Evolutionary conservation across 2,329 filamentous ascomycete species (phyloP), one percentile per base, ranked within the genome.

Genomic region (Lachnellula subtilissima): DNA sequence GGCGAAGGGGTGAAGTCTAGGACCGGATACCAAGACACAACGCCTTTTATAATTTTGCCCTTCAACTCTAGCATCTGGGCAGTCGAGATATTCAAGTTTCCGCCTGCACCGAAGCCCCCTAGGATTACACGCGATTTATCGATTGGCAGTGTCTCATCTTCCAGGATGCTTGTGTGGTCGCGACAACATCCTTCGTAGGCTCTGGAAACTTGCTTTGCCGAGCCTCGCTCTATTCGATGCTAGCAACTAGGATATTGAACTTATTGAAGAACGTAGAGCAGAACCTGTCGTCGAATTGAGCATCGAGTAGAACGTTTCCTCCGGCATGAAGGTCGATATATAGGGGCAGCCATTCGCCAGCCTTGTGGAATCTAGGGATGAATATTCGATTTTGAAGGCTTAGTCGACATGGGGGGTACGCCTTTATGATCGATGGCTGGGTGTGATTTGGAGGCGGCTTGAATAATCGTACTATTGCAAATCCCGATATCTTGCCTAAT

Each of bases 251-350:
- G 55, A 76, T 69, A 51, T 65, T 63, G 52, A 75, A 70, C 1
- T 65, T 59, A 50, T 73, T 67, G 23, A 77, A 70, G 59, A 78
- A 78, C 54, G 62, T 59, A 40, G 66, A 66, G 65, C 76, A 79
- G 70, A 78, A 78, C n/a, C 62, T 61, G 65, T 80, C 77, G 61
- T 79, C 76, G 45, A 75, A 66, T 48, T 67, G 56, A 0, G 78
- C 72, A 19, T 72, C 63, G 65, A 75, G 73, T 45, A 81, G 28
- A 28, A 71, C 69, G 63, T 78, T 80, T 40, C 77, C 78, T 56
- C 79, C 78, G 53, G 79, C 79, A 61, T 83, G 80, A 61, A 81
- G 73, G 53, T 76, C 73, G 46, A 83, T 69, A 47, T 80, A 70
- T 2, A 75, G 69, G 1, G 78, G 77, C 8, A 67, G 69, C 6